Percentiles rank a stretch among this genome's conserved stretches.
Evolutionary conservation across 805 yeast species (phyloP).

Genomic region (Wickerhamiella slavikovae): DNA sequence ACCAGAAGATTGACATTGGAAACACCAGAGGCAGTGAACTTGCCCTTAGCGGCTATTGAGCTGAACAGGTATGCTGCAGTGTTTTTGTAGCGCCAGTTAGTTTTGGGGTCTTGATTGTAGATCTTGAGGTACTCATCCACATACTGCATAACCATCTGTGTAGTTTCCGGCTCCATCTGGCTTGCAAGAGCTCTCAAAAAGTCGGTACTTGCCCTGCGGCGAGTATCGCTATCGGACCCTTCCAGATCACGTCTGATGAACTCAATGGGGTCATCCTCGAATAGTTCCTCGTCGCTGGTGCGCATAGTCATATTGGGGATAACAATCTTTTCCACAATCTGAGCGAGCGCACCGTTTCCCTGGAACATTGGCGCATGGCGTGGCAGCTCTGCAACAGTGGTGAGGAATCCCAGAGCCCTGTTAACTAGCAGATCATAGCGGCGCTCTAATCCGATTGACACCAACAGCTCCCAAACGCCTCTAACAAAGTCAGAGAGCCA

Average conservation of each 20-base stretch:
- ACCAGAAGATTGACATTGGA: conserved; percentile 66
- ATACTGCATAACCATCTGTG: conserved; percentile 53
- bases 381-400: conserved; percentile 57
- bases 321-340: conserved; percentile 62
- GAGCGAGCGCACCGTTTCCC: conserved; percentile 41
- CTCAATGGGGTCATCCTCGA: conserved; percentile 94
- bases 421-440: conserved; percentile 75
- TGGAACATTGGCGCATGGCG: conserved; percentile 43
- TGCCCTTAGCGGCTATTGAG: conserved; percentile 79
- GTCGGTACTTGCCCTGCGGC: conserved; percentile 86
- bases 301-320: conserved; percentile 77
- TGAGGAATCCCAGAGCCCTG: conserved; percentile 58
- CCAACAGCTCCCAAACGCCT: conserved; percentile 60
- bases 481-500: conserved; percentile 61
- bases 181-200: conserved; percentile 72
- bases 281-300: conserved; percentile 73
- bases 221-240: conserved; percentile 82
- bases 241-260: conserved; percentile 84
- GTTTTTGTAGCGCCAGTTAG: conserved; percentile 72
- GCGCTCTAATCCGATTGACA: conserved; percentile 41
- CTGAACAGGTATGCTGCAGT: conserved; percentile 71
- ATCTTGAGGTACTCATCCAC: conserved; percentile 43
- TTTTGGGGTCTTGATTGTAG: conserved; percentile 23
- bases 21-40: conserved; percentile 70
- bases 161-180: conserved; percentile 51